Conservation (phyloP, 129 eudicot species). For the Arctium minus region DNA sequence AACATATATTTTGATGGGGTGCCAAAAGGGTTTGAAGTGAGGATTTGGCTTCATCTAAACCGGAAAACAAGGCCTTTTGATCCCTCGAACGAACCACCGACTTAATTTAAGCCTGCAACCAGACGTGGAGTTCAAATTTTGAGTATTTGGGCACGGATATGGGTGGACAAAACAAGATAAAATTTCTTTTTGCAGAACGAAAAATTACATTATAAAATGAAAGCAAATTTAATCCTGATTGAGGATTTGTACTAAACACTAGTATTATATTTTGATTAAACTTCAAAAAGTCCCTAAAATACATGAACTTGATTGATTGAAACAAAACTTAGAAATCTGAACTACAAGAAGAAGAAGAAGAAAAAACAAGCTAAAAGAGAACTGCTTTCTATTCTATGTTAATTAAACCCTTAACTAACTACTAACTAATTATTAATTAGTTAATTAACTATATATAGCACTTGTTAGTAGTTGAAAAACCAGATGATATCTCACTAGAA, state of each 20-base stretch:
- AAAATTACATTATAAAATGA: not conserved
- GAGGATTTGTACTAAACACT: conserved; percentile 13
- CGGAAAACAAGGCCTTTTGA: not conserved
- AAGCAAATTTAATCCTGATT: not conserved
- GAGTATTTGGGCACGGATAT: not conserved
- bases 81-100: not conserved
- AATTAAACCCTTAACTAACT: conserved; percentile 25
- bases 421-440: conserved; percentile 15
- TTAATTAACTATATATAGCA: conserved; percentile 31
- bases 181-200: not conserved
- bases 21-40: not conserved
- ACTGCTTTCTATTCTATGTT: conserved; percentile 32
- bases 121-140: not conserved
- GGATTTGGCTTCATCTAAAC: not conserved
- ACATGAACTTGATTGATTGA: conserved; percentile 33
- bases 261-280: conserved; percentile 10
- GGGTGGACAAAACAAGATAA: not conserved
- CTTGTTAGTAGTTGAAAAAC: conserved; percentile 70
- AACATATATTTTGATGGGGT: not conserved
- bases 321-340: conserved; percentile 32
- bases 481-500: conserved; percentile 63
- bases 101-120: no score
- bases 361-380: conserved; percentile 11
- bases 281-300: conserved; percentile 21
- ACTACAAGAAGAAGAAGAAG: conserved; percentile 13